These are phyloP conservation scores for Phaffomyces thermotolerans DNA, from an alignment of 805 yeast genomes.

Conservation along the genomic window DNA sequence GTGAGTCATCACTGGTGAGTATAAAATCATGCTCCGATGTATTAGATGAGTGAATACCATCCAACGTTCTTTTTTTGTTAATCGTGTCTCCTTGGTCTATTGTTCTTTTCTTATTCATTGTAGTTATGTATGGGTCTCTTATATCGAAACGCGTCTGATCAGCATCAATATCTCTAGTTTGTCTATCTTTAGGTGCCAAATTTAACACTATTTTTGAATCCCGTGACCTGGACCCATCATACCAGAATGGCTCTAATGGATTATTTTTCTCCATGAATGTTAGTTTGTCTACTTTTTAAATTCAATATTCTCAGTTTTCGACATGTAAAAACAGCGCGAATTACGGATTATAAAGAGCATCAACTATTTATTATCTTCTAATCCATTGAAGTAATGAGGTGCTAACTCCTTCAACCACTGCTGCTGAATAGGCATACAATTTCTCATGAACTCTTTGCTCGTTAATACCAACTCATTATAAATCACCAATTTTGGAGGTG, in stretches of 20 bases:
- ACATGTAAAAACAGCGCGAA: no score
- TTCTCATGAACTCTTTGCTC: conserved; percentile 81
- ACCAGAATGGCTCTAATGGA: conserved; percentile 18
- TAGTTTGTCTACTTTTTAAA: background rate
- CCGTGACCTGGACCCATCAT: conserved; percentile 28
- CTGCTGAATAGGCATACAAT: conserved; percentile 66
- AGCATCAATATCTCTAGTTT: conserved; percentile 37
- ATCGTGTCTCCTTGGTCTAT: conserved; percentile 12
- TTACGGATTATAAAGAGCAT: no score
- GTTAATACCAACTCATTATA: conserved; percentile 84
- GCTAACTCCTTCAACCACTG: conserved; percentile 71
- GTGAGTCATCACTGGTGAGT: conserved; percentile 17
- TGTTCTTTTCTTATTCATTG: conserved; percentile 11
- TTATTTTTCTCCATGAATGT: conserved; percentile 12
- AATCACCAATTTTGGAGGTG: conserved; percentile 66
- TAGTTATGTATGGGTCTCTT: conserved; percentile 11
- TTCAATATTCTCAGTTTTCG: background rate
- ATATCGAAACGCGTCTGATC: conserved; percentile 37
- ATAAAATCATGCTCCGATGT: conserved; percentile 11
- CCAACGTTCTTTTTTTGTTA: conserved; percentile 12
- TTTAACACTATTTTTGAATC: conserved; percentile 26
- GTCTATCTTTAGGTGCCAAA: conserved; percentile 34
- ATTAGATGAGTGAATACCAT: conserved; percentile 4
- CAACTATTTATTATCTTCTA: background rate
- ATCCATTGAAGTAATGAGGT: conserved; percentile 37